Percentiles rank a stretch among this genome's conserved stretches.
These are phyloP conservation scores for Letharia columbiana DNA, from an alignment of 495 filamentous ascomycete species.

Conservation along the genomic window DNA sequence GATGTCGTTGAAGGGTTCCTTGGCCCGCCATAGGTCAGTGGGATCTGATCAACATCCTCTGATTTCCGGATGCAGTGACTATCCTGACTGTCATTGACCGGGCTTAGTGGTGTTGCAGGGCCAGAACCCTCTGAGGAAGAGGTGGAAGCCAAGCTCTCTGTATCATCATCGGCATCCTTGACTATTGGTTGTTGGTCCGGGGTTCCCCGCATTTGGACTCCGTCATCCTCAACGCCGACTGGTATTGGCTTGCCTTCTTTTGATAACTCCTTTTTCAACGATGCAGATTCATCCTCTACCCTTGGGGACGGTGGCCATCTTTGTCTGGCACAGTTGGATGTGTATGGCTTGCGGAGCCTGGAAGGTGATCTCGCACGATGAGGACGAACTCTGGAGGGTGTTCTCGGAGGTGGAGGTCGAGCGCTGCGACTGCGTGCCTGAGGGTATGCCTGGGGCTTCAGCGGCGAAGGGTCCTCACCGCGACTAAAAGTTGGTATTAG, in stretches of 20 bases:
- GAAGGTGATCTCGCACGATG: constrained; percentile 15
- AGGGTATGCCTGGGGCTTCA: neutral
- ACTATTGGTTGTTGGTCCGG: constrained; percentile 43
- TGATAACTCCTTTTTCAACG: neutral
- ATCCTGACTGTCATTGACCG: constrained; percentile 14
- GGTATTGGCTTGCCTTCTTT: constrained; percentile 6
- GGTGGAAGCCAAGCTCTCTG: constrained; percentile 16
- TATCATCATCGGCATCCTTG: constrained; percentile 23
- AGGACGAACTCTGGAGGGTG: constrained; percentile 2
- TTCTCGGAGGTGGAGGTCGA: constrained; percentile 17
- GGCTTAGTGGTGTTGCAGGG: constrained; percentile 30
- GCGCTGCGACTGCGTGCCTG: neutral
- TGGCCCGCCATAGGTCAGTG: constrained; percentile 11
- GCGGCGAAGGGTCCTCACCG: neutral
- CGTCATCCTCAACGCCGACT: constrained; percentile 14
- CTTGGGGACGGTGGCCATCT: constrained; percentile 19
- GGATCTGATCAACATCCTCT: constrained; percentile 13
- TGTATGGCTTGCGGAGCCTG: constrained; percentile 13
- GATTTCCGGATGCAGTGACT: constrained; percentile 17
- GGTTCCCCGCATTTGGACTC: constrained; percentile 32
- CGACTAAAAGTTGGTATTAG: neutral
- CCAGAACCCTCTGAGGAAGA: constrained; percentile 35
- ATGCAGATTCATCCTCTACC: constrained; percentile 13
- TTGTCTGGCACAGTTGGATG: constrained; percentile 16
- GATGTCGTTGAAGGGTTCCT: constrained; percentile 7